These are phyloP conservation scores for Xerocomus nothofagi DNA, from an alignment of 1,284 basidiomycete genomes.

Conservation along the genomic window DNA sequence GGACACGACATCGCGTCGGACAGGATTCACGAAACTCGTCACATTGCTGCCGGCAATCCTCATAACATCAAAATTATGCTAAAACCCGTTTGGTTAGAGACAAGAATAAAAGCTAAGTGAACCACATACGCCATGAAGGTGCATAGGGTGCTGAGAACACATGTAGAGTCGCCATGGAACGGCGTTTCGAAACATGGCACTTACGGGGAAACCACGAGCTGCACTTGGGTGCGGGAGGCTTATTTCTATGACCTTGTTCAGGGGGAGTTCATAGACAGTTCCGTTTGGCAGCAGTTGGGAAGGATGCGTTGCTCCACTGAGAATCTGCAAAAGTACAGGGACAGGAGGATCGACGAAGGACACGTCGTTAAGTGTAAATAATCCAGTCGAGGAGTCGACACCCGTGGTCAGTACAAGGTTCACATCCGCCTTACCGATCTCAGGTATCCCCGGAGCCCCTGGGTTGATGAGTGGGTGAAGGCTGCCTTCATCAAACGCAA, in stretches of 20 bases:
- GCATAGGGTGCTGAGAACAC: constrained; percentile 33
- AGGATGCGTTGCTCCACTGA: constrained; percentile 36
- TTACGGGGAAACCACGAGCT: constrained; percentile 35
- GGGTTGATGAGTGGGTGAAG: constrained; percentile 38
- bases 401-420: constrained; percentile 23
- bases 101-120: background rate
- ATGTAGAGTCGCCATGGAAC: constrained; percentile 1
- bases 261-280: constrained; percentile 34
- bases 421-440: constrained; percentile 33
- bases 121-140: constrained; percentile 37
- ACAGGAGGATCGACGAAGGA: constrained; percentile 26
- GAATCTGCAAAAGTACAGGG: constrained; percentile 40
- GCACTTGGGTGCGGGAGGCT: constrained; percentile 24
- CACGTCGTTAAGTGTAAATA: constrained; percentile 14
- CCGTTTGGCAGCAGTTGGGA: constrained; percentile 33
- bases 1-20: constrained; percentile 31
- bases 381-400: background rate
- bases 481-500: constrained; percentile 31
- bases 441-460: constrained; percentile 32
- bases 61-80: constrained; percentile 32
- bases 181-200: constrained; percentile 6
- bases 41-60: constrained; percentile 19
- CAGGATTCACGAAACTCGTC: constrained; percentile 29
- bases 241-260: constrained; percentile 38
- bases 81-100: background rate